These are phyloP conservation scores for Aspergillus ostianus DNA, from an alignment of 495 filamentous ascomycete genomes.

Conservation along the genomic window DNA sequence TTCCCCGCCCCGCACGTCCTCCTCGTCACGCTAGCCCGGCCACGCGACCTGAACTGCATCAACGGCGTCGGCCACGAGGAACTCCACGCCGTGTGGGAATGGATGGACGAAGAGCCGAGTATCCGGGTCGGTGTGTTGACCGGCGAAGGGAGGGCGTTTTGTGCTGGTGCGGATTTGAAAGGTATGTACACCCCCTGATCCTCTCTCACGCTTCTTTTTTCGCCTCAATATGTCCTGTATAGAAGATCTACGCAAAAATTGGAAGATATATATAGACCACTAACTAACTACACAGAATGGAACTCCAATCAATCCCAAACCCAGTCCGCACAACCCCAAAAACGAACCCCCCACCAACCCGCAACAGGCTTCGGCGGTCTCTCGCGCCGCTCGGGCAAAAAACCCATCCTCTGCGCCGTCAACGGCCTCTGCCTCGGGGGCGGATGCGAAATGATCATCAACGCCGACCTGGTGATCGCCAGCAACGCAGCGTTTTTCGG, in stretches of 20 bases:
- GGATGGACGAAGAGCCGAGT: slow-evolving; percentile 55
- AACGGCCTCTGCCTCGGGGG: slow-evolving; percentile 75
- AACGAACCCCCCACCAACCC: slow-evolving; percentile 5
- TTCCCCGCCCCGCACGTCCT: slow-evolving; percentile 49
- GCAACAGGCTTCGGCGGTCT: slow-evolving; percentile 40
- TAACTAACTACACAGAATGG: slow-evolving; percentile 35
- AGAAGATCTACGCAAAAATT: too few species aligned
- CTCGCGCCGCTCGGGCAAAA: slow-evolving; percentile 46
- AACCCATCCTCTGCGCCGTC: slow-evolving; percentile 72
- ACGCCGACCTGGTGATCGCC: slow-evolving; percentile 69
- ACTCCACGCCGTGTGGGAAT: slow-evolving; percentile 51
- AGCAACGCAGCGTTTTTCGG: slow-evolving; percentile 52
- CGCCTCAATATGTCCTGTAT: too few species aligned
- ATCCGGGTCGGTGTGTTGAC: slow-evolving; percentile 57
- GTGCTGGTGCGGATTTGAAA: slow-evolving; percentile 59
- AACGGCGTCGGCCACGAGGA: slow-evolving; percentile 50
- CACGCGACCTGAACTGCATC: slow-evolving; percentile 50
- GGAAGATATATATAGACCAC: too few species aligned
- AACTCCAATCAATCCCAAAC: slow-evolving; percentile 17
- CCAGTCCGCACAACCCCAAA: slow-evolving; percentile 3
- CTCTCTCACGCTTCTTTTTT: too few species aligned
- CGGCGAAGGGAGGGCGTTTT: slow-evolving; percentile 56
- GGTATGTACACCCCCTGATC: too few species aligned
- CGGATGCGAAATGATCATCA: slow-evolving; percentile 72
- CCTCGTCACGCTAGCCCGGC: slow-evolving; percentile 49